phyloP scores from a whole-genome alignment of 768 basidiomycete species.

The Tephrocybe sp. region DNA sequence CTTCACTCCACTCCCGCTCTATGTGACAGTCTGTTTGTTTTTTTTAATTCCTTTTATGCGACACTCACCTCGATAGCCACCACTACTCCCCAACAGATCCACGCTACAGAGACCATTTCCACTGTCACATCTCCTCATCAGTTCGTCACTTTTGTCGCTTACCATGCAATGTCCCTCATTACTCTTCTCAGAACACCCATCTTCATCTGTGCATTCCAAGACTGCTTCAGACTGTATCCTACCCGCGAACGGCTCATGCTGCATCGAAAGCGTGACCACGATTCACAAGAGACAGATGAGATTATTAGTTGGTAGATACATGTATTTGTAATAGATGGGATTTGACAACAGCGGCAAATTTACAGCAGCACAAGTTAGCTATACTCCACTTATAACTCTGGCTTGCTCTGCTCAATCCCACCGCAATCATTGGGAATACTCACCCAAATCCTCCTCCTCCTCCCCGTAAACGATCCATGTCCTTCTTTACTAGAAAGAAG shows the following conservation, averaged over 20 bases:
- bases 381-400: conserved; percentile 3
- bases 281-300: conserved; percentile 45
- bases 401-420: conserved; percentile 2
- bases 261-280: conserved; percentile 75
- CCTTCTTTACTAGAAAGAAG: conserved; percentile 92
- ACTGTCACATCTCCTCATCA: conserved; percentile 64
- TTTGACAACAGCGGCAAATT: conserved; percentile 8
- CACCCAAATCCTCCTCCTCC: conserved; percentile 16
- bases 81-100: conserved; percentile 54
- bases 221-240: conserved; percentile 72
- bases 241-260: conserved; percentile 63
- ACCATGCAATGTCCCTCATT: background rate
- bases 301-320: conserved; percentile 76
- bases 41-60: background rate
- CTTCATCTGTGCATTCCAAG: conserved; percentile 74
- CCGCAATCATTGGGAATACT: conserved; percentile 20
- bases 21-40: conserved; percentile 41
- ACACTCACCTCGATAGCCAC: conserved; percentile 32
- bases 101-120: conserved; percentile 41
- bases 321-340: background rate
- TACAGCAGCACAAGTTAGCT: background rate
- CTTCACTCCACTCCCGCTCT: conserved; percentile 48
- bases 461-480: conserved; percentile 69
- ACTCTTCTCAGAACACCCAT: conserved; percentile 63
- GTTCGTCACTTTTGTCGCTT: conserved; percentile 29